A percentile compares a stretch with the other conserved stretches of the same genome.
Evolutionary conservation across 768 basidiomycete species (phyloP).

Genomic region (Butyriboletus loyo): DNA sequence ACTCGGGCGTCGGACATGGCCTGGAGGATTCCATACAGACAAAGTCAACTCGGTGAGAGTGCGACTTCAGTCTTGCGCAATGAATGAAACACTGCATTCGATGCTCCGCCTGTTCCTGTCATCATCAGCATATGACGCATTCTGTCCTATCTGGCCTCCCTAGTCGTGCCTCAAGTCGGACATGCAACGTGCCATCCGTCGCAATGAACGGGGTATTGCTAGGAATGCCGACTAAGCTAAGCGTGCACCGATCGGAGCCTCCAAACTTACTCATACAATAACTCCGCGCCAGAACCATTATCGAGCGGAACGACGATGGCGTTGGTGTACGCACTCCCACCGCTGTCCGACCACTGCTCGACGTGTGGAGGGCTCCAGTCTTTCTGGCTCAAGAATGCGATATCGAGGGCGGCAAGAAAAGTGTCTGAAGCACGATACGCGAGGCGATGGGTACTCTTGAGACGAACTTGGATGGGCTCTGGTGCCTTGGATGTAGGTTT

Average conservation of each 20-base stretch:
- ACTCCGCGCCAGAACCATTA: conserved; percentile 39
- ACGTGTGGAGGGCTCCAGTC: conserved; percentile 8
- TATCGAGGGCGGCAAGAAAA: conserved; percentile 1
- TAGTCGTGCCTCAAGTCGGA: conserved; percentile 45
- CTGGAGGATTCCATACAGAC: too few relatives aligned
- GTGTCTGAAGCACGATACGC: conserved; percentile 23
- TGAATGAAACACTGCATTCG: too few relatives aligned
- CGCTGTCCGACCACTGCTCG: conserved; percentile 11
- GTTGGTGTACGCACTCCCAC: conserved; percentile 5
- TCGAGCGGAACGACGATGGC: conserved; percentile 41
- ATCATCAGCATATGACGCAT: conserved; percentile 43
- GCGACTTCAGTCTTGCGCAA: not conserved
- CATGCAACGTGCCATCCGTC: conserved; percentile 43
- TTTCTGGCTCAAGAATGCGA: conserved; percentile 1
- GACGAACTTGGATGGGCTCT: conserved; percentile 26
- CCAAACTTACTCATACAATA: conserved; percentile 51
- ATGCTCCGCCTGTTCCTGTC: too few relatives aligned
- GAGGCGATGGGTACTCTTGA: conserved; percentile 23
- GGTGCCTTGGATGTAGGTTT: conserved; percentile 7
- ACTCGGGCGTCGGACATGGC: not conserved
- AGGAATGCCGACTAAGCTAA: not conserved
- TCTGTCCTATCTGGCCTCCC: conserved; percentile 36
- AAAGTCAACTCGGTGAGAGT: not conserved
- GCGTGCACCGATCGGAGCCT: not conserved
- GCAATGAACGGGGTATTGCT: conserved; percentile 49